Evolutionary conservation across 1,284 basidiomycete genomes (phyloP).

Genomic region (Pyrrhoderma noxium): DNA sequence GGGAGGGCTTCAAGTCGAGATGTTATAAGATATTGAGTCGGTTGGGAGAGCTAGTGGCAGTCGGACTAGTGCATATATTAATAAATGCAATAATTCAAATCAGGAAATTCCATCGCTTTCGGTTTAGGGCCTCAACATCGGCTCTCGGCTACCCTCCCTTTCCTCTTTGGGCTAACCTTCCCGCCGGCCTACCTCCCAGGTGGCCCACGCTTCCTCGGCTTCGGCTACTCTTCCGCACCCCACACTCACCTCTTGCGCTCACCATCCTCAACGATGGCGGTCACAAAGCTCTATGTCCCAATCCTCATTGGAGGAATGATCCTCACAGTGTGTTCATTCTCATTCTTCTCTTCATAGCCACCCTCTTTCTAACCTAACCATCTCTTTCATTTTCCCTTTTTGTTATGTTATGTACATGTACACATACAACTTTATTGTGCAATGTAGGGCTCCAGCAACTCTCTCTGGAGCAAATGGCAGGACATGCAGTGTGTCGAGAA

Average conservation of each 20-base stretch:
- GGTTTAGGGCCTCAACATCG: no score
- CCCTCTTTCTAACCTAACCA: slow-evolving; percentile 11
- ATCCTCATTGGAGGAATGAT: slow-evolving; percentile 71
- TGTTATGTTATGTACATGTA: background rate
- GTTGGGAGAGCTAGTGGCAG: background rate
- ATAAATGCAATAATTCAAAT: no score
- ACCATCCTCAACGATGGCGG: slow-evolving; percentile 31
- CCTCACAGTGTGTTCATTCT: slow-evolving; percentile 48
- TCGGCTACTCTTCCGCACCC: slow-evolving; percentile 8
- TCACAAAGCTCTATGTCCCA: slow-evolving; percentile 31
- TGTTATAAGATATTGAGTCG: background rate
- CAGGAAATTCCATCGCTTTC: no score
- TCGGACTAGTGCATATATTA: background rate
- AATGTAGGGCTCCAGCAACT: slow-evolving; percentile 65
- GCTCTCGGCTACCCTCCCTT: no score
- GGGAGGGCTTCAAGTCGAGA: background rate
- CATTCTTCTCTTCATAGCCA: background rate
- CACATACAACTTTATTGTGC: background rate
- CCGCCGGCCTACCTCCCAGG: background rate
- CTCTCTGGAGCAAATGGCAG: slow-evolving; percentile 78
- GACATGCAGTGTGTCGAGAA: slow-evolving; percentile 96
- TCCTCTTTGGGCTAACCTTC: no score
- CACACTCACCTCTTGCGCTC: background rate
- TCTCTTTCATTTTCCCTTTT: background rate
- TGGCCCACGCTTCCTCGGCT: slow-evolving; percentile 10